Evolutionary conservation across 23 red algal species (phyloP), one percentile per base, ranked within the genome.

Genomic region (Gracilariopsis chorda): DNA sequence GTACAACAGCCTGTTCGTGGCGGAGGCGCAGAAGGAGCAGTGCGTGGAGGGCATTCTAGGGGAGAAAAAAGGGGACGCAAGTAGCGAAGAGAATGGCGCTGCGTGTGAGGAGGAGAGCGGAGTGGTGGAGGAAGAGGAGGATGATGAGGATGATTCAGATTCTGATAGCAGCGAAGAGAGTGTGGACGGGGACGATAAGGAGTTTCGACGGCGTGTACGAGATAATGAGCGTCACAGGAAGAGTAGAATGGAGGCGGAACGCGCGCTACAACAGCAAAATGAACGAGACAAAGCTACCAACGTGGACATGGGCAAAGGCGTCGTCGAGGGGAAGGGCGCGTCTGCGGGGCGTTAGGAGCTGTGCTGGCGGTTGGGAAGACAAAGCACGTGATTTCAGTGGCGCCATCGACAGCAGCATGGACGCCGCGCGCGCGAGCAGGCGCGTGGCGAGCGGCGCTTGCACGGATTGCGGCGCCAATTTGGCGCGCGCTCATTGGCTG

Each of bases 1-100:
- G 67, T 73, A 39, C 67, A 46, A 73, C 37, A 45, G 28, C 7
- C 67, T 73, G 67, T 73, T 73, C 67, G 67, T 73, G 67, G 28
- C 42, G n/a, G 67, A 73, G 28, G 40, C 67, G 17, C 67, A 73
- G 67, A 73, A 73, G 40, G 39, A 24, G 20, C 42, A 73, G 39
- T 73, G 67, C 40, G 67, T 73, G 40, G 67, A 73, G 20, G 39
- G 47, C 14, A 17, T 73, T n/a, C n/a, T n/a, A n/a, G n/a, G n/a
- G n/a, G n/a, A n/a, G n/a, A n/a, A n/a, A n/a, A n/a, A n/a, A n/a
- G n/a, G n/a, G n/a, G n/a, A n/a, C n/a, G n/a, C n/a, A n/a, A n/a
- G n/a, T n/a, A n/a, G n/a, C n/a, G n/a, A n/a, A n/a, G n/a, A n/a
- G n/a, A n/a, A n/a, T n/a, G n/a, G n/a, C n/a, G n/a, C n/a, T n/a